Evolutionary conservation across 2,329 filamentous ascomycete genomes (phyloP).

Genomic region (Claviceps africana): DNA sequence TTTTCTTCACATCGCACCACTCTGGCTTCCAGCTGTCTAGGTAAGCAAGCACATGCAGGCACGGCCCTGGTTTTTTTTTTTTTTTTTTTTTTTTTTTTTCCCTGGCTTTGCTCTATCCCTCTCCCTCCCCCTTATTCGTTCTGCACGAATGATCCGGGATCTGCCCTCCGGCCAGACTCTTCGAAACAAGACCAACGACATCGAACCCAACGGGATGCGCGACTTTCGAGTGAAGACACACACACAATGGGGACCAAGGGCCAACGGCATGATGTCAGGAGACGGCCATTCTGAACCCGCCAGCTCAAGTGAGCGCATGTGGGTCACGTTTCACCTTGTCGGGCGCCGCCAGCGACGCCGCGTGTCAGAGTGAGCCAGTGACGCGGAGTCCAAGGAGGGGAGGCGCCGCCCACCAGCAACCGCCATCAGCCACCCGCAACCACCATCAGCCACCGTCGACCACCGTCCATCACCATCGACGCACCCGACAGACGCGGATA

Average conservation of each 20-base stretch:
- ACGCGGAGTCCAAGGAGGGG: too few species aligned
- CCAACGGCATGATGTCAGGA: background rate
- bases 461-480: background rate
- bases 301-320: background rate
- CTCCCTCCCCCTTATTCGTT: too few species aligned
- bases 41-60: constrained; percentile 1
- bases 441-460: background rate
- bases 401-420: too few species aligned
- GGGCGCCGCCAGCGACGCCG: background rate
- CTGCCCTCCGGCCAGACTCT: background rate
- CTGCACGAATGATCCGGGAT: background rate
- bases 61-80: background rate
- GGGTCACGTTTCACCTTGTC: too few species aligned
- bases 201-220: background rate
- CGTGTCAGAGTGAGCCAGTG: too few species aligned
- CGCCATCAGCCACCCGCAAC: too few species aligned
- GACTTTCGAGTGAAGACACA: background rate
- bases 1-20: background rate
- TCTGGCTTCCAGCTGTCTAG: background rate
- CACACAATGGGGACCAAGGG: background rate
- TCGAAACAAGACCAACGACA: background rate
- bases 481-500: background rate
- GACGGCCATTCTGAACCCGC: background rate
- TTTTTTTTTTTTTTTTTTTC: background rate
- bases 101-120: too few species aligned